phyloP scores from a whole-genome alignment of 352 stramenopile genomes.

The Phytophthora sp. region DNA sequence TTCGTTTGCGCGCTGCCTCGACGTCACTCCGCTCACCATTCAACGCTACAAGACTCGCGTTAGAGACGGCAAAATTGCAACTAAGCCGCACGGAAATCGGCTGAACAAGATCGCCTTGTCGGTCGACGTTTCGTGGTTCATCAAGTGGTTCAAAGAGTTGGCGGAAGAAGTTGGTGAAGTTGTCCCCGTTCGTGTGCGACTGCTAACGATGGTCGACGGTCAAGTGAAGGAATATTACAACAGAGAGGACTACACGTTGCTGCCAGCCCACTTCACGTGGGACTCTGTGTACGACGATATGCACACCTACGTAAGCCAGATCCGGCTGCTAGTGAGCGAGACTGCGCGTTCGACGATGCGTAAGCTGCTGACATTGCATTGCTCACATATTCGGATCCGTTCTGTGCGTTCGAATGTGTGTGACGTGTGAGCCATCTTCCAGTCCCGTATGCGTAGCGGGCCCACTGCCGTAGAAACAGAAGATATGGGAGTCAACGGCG shows the following conservation, averaged over 20 bases:
- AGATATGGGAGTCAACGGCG: conserved; percentile 1
- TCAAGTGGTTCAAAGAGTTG: conserved; percentile 14
- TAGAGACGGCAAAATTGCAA: conserved; percentile 1
- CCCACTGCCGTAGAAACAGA: conserved; percentile 11
- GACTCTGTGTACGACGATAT: conserved; percentile 22
- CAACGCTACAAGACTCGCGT: not conserved
- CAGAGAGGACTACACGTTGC: not conserved
- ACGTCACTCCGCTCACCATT: not conserved
- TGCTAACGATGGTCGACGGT: not conserved
- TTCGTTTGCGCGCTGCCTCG: not conserved
- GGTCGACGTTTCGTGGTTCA: conserved; percentile 4
- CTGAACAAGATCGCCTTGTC: not conserved
- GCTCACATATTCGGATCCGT: conserved; percentile 3
- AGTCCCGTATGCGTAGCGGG: not conserved
- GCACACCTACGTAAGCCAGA: conserved; percentile 1
- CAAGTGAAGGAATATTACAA: conserved; percentile 15
- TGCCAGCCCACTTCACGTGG: conserved; percentile 23
- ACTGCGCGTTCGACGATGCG: conserved; percentile 4
- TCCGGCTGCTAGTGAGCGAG: not conserved
- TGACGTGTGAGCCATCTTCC: conserved; percentile 20
- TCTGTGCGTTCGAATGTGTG: conserved; percentile 16
- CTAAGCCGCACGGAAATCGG: not conserved
- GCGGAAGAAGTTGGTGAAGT: conserved; percentile 7
- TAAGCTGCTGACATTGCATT: conserved; percentile 12
- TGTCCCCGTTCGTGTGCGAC: conserved; percentile 4